phyloP scores from a whole-genome alignment of 306 rosid genomes.

The Cucurbita ficifolia region DNA sequence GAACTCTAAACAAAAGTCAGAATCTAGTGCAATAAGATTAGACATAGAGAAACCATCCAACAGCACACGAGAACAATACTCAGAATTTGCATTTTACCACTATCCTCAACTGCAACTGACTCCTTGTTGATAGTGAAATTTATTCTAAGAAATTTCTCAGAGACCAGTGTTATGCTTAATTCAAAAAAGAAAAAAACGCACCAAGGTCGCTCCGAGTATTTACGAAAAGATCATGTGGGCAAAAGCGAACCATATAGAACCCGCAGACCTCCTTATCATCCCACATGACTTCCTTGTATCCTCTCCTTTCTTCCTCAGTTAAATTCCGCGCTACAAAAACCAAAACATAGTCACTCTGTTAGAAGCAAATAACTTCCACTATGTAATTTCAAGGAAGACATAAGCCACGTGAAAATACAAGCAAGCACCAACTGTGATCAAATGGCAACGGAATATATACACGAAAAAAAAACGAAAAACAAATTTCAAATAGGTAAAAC shows the following conservation, averaged over 20 bases:
- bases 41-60: neutral
- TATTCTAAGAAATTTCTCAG: neutral
- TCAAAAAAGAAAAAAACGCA: constrained; percentile 16
- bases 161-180: neutral
- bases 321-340: constrained; percentile 59
- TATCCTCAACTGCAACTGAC: neutral
- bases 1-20: neutral
- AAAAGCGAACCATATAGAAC: constrained; percentile 91
- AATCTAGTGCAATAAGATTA: neutral
- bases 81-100: neutral
- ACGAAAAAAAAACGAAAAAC: neutral
- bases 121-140: neutral
- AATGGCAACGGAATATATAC: neutral
- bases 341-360: neutral
- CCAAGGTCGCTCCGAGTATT: constrained; percentile 97
- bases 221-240: constrained; percentile 96
- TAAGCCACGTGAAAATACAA: neutral
- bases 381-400: neutral
- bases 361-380: neutral
- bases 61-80: neutral
- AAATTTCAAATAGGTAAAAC: neutral
- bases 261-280: constrained; percentile 90
- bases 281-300: constrained; percentile 73
- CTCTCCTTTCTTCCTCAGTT: constrained; percentile 89
- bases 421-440: neutral